Evolutionary conservation across 2,329 filamentous ascomycete species (phyloP), one percentile per base, ranked within the genome.

Genomic region (Aspergillus jensenii): DNA sequence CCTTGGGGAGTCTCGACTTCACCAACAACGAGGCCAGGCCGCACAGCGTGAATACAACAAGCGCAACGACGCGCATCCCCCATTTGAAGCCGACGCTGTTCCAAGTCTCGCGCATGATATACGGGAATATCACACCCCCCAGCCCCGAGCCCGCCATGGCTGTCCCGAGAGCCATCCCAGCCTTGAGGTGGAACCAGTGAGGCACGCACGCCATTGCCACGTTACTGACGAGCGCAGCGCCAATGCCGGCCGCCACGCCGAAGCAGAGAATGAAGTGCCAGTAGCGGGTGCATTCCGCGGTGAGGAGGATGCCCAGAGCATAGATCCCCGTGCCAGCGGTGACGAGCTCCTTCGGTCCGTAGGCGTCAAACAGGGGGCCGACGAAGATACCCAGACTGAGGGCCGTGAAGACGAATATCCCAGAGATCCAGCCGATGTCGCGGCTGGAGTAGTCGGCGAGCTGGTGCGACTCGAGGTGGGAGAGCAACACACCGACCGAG

Each of bases 381-480:
- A 81, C 72, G 56, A 79, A 78, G 17, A 82, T 76, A 12, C 78
- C 79, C 2, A 81, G 66, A 1, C 75, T 66, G 0, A 82, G 68
- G 0, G 74, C 68, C 0, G 82, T 68, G 56, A 80, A 81, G 3
- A 78, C 74, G 61, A 80, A 82, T 0, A 81, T 59, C 0, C 79
- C 78, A 0, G 76, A 75, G 27, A 82, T 82, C 81, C 81, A 83
- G 15, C 80, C 81, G 2, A 83, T 71, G 11, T 80, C 74, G 17
- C 78, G 73, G 6, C 75, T 69, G 1, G 76, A 74, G 60, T 80
- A 81, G 14, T 62, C 58, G 0, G 71, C 65, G 1, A 83, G 72
- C 58, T 83, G 80, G 49, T 82, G 72, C 1, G 69, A 66, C 15
- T 75, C 71, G 11, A 81, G 74, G 49, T 82, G 80, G 19, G 76